These are phyloP conservation scores for Akanthomyces muscarius DNA, from an alignment of 2,329 filamentous ascomycete genomes.

Conservation along the genomic window DNA sequence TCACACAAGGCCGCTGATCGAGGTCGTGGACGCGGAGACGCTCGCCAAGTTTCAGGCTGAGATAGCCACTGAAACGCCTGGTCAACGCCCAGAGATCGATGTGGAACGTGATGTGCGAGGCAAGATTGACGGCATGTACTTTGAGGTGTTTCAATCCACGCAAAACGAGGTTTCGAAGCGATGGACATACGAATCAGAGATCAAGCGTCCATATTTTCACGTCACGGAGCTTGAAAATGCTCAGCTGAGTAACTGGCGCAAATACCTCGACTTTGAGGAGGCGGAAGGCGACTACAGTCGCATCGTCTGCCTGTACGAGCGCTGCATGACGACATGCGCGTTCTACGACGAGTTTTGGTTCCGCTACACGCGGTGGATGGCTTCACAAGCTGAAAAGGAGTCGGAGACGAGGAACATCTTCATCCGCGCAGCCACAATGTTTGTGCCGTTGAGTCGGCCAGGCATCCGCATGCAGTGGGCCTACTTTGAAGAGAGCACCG, in stretches of 20 bases:
- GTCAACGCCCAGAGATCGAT: constrained; percentile 66
- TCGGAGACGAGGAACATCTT: constrained; percentile 93
- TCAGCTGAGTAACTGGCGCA: constrained; percentile 87
- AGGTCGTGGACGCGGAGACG: constrained; percentile 66
- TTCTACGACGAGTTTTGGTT: constrained; percentile 98
- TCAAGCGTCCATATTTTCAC: constrained; percentile 96
- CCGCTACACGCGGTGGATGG: constrained; percentile 95
- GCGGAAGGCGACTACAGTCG: constrained; percentile 71
- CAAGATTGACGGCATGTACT: constrained; percentile 75
- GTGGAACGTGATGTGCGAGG: constrained; percentile 76
- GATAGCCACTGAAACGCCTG: constrained; percentile 60
- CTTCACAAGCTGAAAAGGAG: constrained; percentile 70
- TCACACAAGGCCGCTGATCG: constrained; percentile 65
- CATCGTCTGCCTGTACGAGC: constrained; percentile 82
- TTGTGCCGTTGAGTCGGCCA: constrained; percentile 80
- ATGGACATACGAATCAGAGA: constrained; percentile 91
- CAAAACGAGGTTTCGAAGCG: constrained; percentile 87
- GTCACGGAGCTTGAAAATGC: constrained; percentile 85
- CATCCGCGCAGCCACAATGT: constrained; percentile 77
- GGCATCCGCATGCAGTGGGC: constrained; percentile 86
- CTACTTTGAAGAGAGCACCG: constrained; percentile 86
- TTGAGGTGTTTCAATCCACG: constrained; percentile 74
- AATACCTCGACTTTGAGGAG: constrained; percentile 96
- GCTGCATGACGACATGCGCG: constrained; percentile 86
- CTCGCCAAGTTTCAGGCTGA: constrained; percentile 68